Base-by-base conservation (phyloP, 1,284 basidiomycete species). In the Serendipita sp. region DNA sequence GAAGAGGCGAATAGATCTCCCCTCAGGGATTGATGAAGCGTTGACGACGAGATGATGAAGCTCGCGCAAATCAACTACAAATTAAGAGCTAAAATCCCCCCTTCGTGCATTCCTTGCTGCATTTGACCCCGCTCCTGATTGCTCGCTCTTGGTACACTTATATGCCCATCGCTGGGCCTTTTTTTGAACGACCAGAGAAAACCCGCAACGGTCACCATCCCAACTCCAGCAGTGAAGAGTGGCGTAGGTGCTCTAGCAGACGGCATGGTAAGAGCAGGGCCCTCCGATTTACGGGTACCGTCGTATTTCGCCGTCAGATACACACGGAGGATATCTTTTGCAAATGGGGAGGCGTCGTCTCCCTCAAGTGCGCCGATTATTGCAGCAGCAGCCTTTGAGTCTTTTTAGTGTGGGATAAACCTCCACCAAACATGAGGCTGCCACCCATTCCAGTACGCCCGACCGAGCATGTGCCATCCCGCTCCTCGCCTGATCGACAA, bases 171-270 rank as follows among this genome's bases (percentile, higher is more conserved):
- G 30, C 22, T 8, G 8, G 53, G 8, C n/a, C 15, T 26, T 8
- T 35, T 35, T 35, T 32, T 22, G 6, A 22, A 76, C 65, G 75
- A 77, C 74, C 78, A 78, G 73, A 81, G 79, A 72, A 82, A 71
- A 69, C 78, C 75, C n/a, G 64, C 71, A 60, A 78, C 69, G 70
- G 26, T 49, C 45, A 49, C 32, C 22, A 26, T 22, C 8, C 22
- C 32, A 10, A 15, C 15, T 58, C 53, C 26, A 17, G 45, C 45
- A 49, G 45, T 5, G 5, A 17, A 49, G 15, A n/a, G 26, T 49
- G 45, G 5, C 45, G 26, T 49, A 5, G 15, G n/a, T 22, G 22
- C 22, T 15, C 26, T n/a, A 29, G 26, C 15, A 5, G 45, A 17
- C 6, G n/a, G 17, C 15, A 26, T 30, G 32, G 53, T 8, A 58